Percentiles rank a stretch among this genome's conserved stretches.
phyloP scores from a whole-genome alignment of 768 basidiomycete genomes.

The Suillus lakei region DNA sequence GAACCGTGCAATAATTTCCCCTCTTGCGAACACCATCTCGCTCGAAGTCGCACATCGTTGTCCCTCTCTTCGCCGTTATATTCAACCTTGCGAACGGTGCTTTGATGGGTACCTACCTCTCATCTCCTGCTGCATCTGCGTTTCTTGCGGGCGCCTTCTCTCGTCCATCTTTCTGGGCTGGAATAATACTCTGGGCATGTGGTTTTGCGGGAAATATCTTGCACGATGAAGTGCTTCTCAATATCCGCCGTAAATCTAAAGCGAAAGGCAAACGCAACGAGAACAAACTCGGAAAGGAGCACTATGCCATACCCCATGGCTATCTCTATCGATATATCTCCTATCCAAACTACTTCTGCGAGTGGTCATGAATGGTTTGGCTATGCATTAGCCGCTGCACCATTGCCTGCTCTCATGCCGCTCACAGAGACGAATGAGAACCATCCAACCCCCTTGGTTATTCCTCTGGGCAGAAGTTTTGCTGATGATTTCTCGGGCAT shows the following conservation, averaged over 20 bases:
- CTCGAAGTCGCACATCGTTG: constrained; percentile 71
- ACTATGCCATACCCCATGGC: constrained; percentile 84
- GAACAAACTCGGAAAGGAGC: constrained; percentile 39
- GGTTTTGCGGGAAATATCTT: constrained; percentile 83
- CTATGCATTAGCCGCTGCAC: constrained; percentile 78
- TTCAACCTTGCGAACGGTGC: constrained; percentile 79
- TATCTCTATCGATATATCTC: constrained; percentile 79
- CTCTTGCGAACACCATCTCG: constrained; percentile 81
- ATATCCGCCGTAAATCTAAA: constrained; percentile 71
- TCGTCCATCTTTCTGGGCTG: constrained; percentile 60
- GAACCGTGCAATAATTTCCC: constrained; percentile 82
- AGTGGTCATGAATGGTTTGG: constrained; percentile 96
- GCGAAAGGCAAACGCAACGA: constrained; percentile 37
- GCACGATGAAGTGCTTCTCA: constrained; percentile 90
- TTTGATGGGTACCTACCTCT: constrained; percentile 66
- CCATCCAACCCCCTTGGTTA: constrained; percentile 72
- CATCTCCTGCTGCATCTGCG: constrained; percentile 54
- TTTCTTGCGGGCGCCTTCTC: constrained; percentile 42
- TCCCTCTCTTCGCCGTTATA: constrained; percentile 54
- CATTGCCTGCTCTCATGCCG: constrained; percentile 42
- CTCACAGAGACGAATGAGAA: constrained; percentile 47
- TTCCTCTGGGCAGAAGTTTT: constrained; percentile 77
- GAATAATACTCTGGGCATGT: constrained; percentile 65
- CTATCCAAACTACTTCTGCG: constrained; percentile 93
- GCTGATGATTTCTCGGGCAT: constrained; percentile 82